Evolutionary conservation across 192 early-diverging fungal genomes (phyloP), one percentile per base, ranked within the genome.

Genomic region (Phycomyces blakesleeanus): DNA sequence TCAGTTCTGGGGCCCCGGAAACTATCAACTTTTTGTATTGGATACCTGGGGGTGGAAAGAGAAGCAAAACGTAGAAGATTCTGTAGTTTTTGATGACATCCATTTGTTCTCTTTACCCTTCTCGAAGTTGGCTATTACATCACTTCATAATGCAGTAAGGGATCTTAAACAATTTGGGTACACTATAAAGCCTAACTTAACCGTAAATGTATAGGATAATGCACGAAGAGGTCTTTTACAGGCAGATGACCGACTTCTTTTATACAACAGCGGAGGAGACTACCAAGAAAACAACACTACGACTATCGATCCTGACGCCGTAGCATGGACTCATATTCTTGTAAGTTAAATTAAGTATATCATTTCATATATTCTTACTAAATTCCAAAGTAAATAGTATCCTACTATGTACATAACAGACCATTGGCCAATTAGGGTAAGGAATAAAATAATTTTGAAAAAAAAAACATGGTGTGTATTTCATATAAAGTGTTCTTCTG

Each of bases 371-470:
- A 72, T 18, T 27, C 16, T 11, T 21, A 44, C 4, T 60, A 21
- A 58, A 20, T 59, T 4, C 42, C 18, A 57, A 29, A 20, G 22
- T 55, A 34, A 59, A 12, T 72, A 89, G 77, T 78, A 89, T 42
- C 91, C 91, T 0, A 67, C 71, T 11, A 84, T 87, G 62, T 93
- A 93, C 61, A 77, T 93, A 39, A 80, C 85, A 11, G 80, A 83
- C 42, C 89, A 92, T 61, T 93, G 92, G 92, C 92, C 92, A 10
- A 89, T 93, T 34, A 76, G 80, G 60, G 89, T 90, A 78, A 41
- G 20, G 37, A n/a, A 20, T 22, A 29, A 54, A 29, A n/a, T 29
- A 53, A 49, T 7, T n/a, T 18, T 3, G 11, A 3, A 18, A 47
- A 6, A 47, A 14, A n/a, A 18, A 3, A 2, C 18, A 47, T 47